Conservation (phyloP, 73 alveolate genomes). For the Blepharisma stoltei region DNA sequence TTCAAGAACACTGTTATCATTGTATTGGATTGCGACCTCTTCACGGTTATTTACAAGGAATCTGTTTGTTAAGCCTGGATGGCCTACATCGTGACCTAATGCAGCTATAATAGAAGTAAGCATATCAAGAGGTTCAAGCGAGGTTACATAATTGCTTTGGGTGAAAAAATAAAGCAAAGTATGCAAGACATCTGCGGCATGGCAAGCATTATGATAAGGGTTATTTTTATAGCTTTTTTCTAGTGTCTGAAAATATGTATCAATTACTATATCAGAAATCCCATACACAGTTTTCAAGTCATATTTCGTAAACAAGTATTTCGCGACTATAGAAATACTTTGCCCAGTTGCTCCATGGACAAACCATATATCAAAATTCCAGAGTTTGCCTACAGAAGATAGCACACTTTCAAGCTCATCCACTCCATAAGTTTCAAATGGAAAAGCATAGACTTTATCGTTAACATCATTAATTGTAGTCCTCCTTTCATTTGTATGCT, state of each 20-base stretch:
- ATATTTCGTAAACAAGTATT: not conserved
- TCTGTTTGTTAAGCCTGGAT: constrained; percentile 28
- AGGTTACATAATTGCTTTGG: not conserved
- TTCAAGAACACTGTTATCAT: constrained; percentile 29
- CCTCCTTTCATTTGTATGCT: not conserved
- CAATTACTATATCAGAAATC: not conserved
- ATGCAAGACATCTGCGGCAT: constrained; percentile 33
- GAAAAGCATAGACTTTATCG: not conserved
- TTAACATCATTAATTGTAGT: not conserved
- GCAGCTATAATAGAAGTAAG: constrained; percentile 26
- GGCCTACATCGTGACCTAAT: constrained; percentile 29
- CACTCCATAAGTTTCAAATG: not conserved
- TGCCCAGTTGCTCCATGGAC: constrained; percentile 13
- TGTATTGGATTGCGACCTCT: constrained; percentile 1
- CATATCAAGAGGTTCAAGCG: not conserved
- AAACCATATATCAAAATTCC: constrained; percentile 33
- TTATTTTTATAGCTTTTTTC: not conserved
- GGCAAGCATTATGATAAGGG: constrained; percentile 35
- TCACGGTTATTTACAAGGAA: constrained; percentile 4
- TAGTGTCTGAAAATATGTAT: not conserved
- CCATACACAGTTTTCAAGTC: not conserved
- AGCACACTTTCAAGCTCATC: constrained; percentile 21
- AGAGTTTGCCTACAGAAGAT: not conserved
- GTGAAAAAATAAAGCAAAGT: constrained; percentile 10
- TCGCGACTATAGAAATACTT: constrained; percentile 4